Evolutionary conservation across 306 rosid genomes (phyloP), one percentile per base, ranked within the genome.

Genomic region (Cicer pinnatifidum): DNA sequence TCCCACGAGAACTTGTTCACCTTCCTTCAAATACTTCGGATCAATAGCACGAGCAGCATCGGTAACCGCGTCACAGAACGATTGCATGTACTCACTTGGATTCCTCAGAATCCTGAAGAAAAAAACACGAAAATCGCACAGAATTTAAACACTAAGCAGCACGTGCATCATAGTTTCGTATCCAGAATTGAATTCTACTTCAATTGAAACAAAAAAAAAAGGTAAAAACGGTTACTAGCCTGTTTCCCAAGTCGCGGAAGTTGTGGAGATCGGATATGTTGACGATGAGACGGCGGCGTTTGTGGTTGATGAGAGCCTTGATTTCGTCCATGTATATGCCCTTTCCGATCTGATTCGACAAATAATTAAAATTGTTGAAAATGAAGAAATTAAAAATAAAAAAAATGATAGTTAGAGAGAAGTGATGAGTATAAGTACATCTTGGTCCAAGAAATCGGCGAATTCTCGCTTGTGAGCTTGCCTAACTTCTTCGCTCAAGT

Each of bases 391-490:
- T 28, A 3, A 7, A 41, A 39, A 1, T n/a, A 35, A 81, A 63
- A 75, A 13, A 53, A 17, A 1, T 45, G 69, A 53, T 54, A 46
- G 6, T 7, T 1, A 20, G 35, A 7, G 41, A 1, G 56, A 66
- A 67, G 11, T 45, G 8, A 23, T 11, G 12, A 39, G 35, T 28
- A 52, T n/a, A 8, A 1, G 11, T 77, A 94, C 99, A 71, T 89
- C 93, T 75, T 91, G 95, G 50, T 95, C 99, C 41, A 95, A 78
- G 86, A 95, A 95, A 54, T 86, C 85, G 60, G 88, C 73, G 71
- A 95, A 88, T 60, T 91, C 99, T 58, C 99, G 96, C 86, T 88
- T 87, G 93, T 95, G 93, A 74, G 93, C 91, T 9, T 96, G 96
- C 82, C 97, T 82, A 28, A 87, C 86, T 80, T 91, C 99, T 52